Base-by-base conservation (phyloP, 2,329 filamentous ascomycete genomes). In the Trichoderma afroharzianum region DNA sequence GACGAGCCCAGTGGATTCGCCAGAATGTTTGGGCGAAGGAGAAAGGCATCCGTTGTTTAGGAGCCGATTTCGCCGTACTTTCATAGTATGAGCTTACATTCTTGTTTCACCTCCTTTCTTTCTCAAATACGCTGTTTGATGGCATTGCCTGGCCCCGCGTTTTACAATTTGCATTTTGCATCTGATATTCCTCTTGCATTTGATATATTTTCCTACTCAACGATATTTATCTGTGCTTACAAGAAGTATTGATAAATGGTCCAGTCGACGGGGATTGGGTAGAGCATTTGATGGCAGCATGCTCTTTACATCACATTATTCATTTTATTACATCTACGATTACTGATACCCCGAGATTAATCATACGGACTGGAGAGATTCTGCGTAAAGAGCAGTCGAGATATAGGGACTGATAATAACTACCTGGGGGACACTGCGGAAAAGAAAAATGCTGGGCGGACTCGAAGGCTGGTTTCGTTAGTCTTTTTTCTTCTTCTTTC, bases 21-120 rank as follows among this genome's bases (percentile, higher is more conserved):
- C 28, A 85, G 83, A 69, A 83, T 87, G 77, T 87, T 87, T 76
- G 79, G 82, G 57, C 82, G 86, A 68, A 82, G 83, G 70, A 88
- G 85, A 82, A 88, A 86, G 79, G 79, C 81, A 11, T 75, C 77
- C 7, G 76, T 78, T 47, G 79, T 78, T 68, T 83, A 74, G 26
- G 11, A 12, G 12, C 9, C 36, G 18, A 32, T 14, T 9, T 30
- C 18, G 18, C 24, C 26, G 12, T 18, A 30, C 3, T 11, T 26
- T 9, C 24, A 21, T 12, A 18, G 2, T 24, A 18, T 30, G 55
- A 59, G 18, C 36, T 33, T 59, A 7, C 57, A 33, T 59, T 58
- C 28, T 32, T 59, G 9, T 11, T 33, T n/a, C 55, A 11, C 3
- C 18, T 4, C n/a, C 9, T 24, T 53, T 53, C 21, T 53, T 24